phyloP scores from a whole-genome alignment of 148 eudicot genomes.

The Cornus suecica region DNA sequence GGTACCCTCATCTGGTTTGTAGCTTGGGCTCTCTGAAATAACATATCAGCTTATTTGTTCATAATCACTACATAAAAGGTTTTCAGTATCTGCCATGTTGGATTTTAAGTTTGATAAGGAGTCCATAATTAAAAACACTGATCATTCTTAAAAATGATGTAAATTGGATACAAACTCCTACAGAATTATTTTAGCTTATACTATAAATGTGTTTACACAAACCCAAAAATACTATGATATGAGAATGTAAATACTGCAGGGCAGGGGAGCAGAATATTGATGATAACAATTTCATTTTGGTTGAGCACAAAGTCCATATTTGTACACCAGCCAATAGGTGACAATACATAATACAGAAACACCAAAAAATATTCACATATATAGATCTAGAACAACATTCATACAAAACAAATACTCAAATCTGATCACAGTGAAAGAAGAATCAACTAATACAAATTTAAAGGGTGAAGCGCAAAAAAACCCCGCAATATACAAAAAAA shows the following conservation, averaged over 20 bases:
- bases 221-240: neutral
- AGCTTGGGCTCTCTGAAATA: conserved; percentile 52
- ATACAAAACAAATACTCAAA: neutral
- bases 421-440: neutral
- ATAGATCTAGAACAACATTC: neutral
- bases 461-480: too few relatives aligned
- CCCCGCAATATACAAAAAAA: too few relatives aligned
- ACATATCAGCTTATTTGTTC: conserved; percentile 24
- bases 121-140: neutral
- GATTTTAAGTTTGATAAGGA: neutral
- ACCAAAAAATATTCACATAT: too few relatives aligned
- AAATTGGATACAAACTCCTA: neutral
- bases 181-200: neutral
- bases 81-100: neutral
- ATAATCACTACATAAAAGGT: conserved; percentile 16
- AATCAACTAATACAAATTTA: too few relatives aligned
- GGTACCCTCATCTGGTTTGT: conserved; percentile 36
- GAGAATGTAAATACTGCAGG: neutral
- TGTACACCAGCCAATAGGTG: neutral
- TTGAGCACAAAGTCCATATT: neutral
- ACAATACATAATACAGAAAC: neutral
- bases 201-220: neutral
- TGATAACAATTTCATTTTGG: neutral
- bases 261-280: neutral
- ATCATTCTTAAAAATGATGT: neutral